These are phyloP conservation scores for Eucalyptus curtisii DNA, from an alignment of 345 rosid genomes.

Conservation along the genomic window DNA sequence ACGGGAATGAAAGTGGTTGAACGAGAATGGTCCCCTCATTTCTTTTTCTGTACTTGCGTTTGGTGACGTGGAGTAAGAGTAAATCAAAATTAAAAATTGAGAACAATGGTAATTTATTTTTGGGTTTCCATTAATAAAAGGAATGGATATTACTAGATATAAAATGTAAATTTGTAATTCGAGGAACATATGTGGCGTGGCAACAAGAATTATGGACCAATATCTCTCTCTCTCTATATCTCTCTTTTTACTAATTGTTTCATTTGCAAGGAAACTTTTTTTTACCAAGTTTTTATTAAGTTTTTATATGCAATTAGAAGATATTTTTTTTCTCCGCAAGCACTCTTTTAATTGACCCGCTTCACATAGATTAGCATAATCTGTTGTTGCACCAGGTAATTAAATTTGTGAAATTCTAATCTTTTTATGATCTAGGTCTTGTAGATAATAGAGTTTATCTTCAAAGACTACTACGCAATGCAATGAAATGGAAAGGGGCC, in stretches of 20 bases:
- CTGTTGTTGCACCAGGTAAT: background rate
- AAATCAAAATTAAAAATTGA: background rate
- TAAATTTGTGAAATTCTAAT: background rate
- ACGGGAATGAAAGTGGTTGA: background rate
- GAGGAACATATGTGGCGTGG: background rate
- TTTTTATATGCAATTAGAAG: background rate
- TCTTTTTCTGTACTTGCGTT: background rate
- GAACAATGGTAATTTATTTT: background rate
- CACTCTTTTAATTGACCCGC: background rate
- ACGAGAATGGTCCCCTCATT: background rate
- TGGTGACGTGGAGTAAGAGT: background rate
- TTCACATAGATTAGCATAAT: background rate
- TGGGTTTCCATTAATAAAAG: background rate
- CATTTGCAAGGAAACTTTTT: background rate
- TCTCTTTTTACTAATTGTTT: background rate
- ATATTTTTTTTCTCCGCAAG: background rate
- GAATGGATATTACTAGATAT: background rate
- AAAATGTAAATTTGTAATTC: background rate
- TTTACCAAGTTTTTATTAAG: background rate
- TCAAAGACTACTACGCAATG: background rate
- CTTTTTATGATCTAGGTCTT: background rate
- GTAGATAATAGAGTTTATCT: background rate
- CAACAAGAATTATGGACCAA: background rate
- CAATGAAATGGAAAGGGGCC: background rate
- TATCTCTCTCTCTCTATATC: background rate